Evolutionary conservation across 768 basidiomycete genomes (phyloP).

Genomic region (Pholiota molesta): DNA sequence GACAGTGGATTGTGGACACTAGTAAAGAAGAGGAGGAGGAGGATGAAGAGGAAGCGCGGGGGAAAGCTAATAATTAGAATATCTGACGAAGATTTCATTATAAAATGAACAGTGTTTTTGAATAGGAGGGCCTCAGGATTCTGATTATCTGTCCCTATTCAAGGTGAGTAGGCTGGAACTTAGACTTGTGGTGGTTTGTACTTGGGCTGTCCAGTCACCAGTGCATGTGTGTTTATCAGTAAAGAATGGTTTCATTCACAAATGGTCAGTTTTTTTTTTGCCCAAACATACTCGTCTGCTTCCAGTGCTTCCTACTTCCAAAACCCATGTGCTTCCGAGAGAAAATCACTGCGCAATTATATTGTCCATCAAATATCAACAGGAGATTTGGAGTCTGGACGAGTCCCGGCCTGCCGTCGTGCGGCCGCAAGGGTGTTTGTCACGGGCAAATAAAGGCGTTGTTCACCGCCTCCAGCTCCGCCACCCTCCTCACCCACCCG

Average conservation of each 20-base stretch:
- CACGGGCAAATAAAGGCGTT: neutral
- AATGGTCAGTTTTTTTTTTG: too few relatives aligned
- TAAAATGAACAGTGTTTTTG: neutral
- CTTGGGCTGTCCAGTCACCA: too few relatives aligned
- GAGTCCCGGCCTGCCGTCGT: neutral
- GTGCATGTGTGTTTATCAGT: too few relatives aligned
- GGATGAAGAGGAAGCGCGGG: slow-evolving; percentile 1
- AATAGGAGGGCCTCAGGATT: too few relatives aligned
- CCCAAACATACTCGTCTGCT: too few relatives aligned
- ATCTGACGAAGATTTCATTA: neutral
- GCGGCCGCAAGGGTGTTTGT: neutral
- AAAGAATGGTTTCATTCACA: too few relatives aligned
- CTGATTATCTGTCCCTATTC: too few relatives aligned
- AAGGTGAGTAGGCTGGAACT: too few relatives aligned
- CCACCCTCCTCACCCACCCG: neutral
- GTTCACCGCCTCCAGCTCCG: neutral
- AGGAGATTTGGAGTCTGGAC: neutral
- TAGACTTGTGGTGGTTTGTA: too few relatives aligned
- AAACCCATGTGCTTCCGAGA: neutral
- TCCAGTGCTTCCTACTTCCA: too few relatives aligned
- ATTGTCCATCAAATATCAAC: neutral
- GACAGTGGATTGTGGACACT: slow-evolving; percentile 75
- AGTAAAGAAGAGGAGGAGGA: slow-evolving; percentile 27
- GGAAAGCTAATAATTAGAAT: neutral
- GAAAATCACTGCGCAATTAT: neutral